Conservation (phyloP, 225 moss, liverwort and hornwort species). For the Straminergon stramineum region DNA sequence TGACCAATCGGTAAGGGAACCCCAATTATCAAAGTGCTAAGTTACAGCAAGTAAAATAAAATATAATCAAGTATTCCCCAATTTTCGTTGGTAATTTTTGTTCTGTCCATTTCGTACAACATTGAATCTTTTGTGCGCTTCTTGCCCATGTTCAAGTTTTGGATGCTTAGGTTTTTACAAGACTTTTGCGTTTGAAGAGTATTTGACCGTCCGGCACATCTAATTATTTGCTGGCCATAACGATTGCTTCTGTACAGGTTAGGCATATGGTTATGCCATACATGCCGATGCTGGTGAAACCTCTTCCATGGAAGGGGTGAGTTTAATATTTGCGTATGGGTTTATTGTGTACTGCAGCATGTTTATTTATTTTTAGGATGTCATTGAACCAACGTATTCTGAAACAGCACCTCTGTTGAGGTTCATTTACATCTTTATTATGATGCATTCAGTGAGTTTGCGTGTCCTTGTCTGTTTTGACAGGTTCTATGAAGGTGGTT, state of each 20-base stretch:
- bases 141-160: neutral
- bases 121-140: neutral
- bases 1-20: conserved; percentile 65
- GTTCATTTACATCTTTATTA: neutral
- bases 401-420: neutral
- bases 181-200: neutral
- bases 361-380: neutral
- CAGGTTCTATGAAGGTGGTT: conserved; percentile 44
- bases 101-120: neutral
- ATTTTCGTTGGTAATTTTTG: neutral
- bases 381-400: neutral
- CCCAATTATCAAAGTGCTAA: neutral
- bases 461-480: neutral
- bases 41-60: neutral
- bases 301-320: conserved; percentile 71
- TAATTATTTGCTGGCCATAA: neutral
- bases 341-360: neutral
- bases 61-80: neutral
- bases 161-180: neutral
- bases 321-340: neutral
- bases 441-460: neutral
- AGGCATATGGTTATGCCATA: conserved; percentile 81
- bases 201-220: neutral
- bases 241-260: conserved; percentile 35
- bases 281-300: conserved; percentile 82